phyloP scores from a whole-genome alignment of 1,284 basidiomycete genomes.

The Irpex rosettiformis region DNA sequence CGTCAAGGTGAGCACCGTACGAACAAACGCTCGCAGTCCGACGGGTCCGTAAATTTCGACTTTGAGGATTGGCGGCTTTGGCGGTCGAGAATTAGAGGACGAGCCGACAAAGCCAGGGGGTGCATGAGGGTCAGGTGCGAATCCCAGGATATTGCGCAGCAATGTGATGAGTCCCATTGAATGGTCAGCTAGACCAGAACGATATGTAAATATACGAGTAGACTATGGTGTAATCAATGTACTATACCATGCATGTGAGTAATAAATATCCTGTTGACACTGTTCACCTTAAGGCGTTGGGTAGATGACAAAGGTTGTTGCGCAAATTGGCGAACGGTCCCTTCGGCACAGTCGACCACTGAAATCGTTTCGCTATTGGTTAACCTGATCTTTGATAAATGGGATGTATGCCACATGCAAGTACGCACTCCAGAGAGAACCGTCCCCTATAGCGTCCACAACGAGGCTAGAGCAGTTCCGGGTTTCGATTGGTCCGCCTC shows the following conservation, averaged over 20 bases:
- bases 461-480: slow-evolving; percentile 73
- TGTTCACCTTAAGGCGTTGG: slow-evolving; percentile 43
- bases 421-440: slow-evolving; percentile 58
- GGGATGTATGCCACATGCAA: not conserved
- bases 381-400: not conserved
- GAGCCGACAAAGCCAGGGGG: slow-evolving; percentile 5
- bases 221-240: not conserved
- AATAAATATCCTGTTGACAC: slow-evolving; percentile 75
- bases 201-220: not conserved
- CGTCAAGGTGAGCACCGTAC: slow-evolving; percentile 71
- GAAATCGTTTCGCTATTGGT: not conserved
- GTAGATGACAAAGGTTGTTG: slow-evolving; percentile 30
- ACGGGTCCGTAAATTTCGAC: slow-evolving; percentile 84
- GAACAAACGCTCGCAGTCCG: slow-evolving; percentile 78
- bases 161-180: slow-evolving; percentile 78
- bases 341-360: slow-evolving; percentile 91
- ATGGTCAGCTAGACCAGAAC: slow-evolving; percentile 65
- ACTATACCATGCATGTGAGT: slow-evolving; percentile 82
- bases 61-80: slow-evolving; percentile 21
- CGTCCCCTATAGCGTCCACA: slow-evolving; percentile 49
- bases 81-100: not conserved
- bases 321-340: slow-evolving; percentile 61
- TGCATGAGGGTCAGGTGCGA: slow-evolving; percentile 21
- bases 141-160: slow-evolving; percentile 59
- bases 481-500: slow-evolving; percentile 65